Base-by-base conservation (phyloP, 1,139 yeast genomes). In the Ogataea hybrid region DNA sequence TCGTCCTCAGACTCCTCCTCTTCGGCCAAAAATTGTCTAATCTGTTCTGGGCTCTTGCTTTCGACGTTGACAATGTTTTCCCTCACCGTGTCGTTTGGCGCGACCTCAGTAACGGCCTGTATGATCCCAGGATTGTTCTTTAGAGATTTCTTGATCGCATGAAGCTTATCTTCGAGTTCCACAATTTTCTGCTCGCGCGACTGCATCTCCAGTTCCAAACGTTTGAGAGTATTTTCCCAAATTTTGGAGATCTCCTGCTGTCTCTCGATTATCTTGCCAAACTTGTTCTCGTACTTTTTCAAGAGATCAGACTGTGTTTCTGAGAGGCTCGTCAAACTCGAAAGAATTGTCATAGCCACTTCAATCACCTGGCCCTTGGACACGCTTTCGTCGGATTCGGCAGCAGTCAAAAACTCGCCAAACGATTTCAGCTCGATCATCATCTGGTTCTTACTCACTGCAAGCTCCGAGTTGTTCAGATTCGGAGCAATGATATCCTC, bases 141-240 rank as follows among this genome's bases (percentile, higher is more conserved):
- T 39, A 83, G 62, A 29, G 79, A 75, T 54, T 77, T 84, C 55
- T 79, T 81, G 50, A 89, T 72, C 53, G 75, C 78, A 58, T 75
- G 79, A 61, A 84, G 76, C 59, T 87, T 87, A 37, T 79, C 81
- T 48, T 84, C 88, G 46, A 81, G 79, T 34, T 75, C 78, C 28
- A 81, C 81, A 47, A 90, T 72, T 55, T 84, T 83, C 10, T 75
- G 77, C 58, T 87, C 95, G 48, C 95, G 81, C 48, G 76, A 77
- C 35, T 81, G 79, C 52, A 88, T 81, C 61, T 92, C 97, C 29
- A 77, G 67, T 62, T 94, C 97, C 45, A 92, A 67, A 47, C 85
- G 90, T 44, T 83, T 84, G 48, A 92, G 84, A 4, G 95, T 87
- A 51, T 78, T 79, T 53, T 90, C 96, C 99, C 99, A 92, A 37